A percentile compares a stretch with the other conserved stretches of the same genome.
These are phyloP conservation scores for Ceratobasidium sp. DNA, from an alignment of 1,284 basidiomycete species.

Conservation along the genomic window DNA sequence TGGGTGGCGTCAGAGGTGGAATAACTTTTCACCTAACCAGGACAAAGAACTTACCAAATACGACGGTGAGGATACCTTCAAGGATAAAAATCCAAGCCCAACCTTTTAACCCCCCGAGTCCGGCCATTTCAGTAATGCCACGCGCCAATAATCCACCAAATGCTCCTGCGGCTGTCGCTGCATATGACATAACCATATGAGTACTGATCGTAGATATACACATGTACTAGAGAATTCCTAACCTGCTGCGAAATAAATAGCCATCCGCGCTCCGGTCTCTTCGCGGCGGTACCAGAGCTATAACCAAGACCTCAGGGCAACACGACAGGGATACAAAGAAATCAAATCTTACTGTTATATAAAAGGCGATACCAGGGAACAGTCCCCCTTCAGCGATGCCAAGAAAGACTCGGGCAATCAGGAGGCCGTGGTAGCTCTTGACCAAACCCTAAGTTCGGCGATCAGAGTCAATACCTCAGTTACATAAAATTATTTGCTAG, in stretches of 20 bases:
- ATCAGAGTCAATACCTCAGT: not conserved
- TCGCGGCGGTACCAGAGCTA: conserved; percentile 56
- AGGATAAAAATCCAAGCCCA: conserved; percentile 79
- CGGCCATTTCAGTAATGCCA: conserved; percentile 74
- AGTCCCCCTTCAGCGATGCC: conserved; percentile 77
- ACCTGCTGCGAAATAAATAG: conserved; percentile 42
- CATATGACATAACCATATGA: not conserved
- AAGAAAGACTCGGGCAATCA: conserved; percentile 70
- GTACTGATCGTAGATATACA: not conserved
- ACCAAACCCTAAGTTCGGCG: conserved; percentile 48
- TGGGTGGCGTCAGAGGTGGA: not conserved
- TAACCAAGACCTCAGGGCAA: not conserved
- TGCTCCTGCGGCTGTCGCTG: conserved; percentile 58
- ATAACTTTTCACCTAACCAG: not conserved
- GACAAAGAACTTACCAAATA: conserved; percentile 54
- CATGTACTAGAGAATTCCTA: not conserved
- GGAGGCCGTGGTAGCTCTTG: conserved; percentile 63
- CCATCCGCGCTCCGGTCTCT: conserved; percentile 43
- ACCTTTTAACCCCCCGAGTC: conserved; percentile 68
- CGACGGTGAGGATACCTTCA: conserved; percentile 75
- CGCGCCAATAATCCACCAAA: conserved; percentile 73
- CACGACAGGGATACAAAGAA: not conserved
- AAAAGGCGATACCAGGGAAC: conserved; percentile 68
- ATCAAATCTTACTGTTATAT: conserved; percentile 56
- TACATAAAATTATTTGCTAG: not conserved